phyloP scores from a whole-genome alignment of 177 flowering plant species.

The Vitis hybrid region DNA sequence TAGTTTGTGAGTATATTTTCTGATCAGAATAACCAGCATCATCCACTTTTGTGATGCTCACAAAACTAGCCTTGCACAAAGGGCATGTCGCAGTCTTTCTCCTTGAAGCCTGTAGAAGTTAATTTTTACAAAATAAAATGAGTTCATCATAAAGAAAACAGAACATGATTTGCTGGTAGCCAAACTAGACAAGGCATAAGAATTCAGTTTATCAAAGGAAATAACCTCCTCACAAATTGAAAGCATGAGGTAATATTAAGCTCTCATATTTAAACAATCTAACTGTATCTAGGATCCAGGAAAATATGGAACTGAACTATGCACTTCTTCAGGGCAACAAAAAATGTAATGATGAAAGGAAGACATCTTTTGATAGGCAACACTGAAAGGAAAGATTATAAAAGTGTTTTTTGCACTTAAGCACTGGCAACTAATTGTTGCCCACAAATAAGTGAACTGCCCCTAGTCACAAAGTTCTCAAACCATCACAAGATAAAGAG shows the following conservation, averaged over 20 bases:
- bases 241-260: too few relatives aligned
- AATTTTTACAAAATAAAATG: neutral
- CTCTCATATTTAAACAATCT: neutral
- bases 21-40: slow-evolving; percentile 66
- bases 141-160: neutral
- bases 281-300: neutral
- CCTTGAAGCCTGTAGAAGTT: slow-evolving; percentile 46
- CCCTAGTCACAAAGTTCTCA: too few relatives aligned
- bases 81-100: slow-evolving; percentile 75
- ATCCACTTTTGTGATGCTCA: slow-evolving; percentile 66
- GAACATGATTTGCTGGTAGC: neutral
- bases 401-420: too few relatives aligned
- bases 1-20: slow-evolving; percentile 81
- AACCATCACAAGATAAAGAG: too few relatives aligned
- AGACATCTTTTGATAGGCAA: too few relatives aligned
- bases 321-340: too few relatives aligned
- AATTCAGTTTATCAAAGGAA: neutral
- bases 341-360: too few relatives aligned
- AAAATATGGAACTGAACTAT: too few relatives aligned
- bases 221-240: too few relatives aligned
- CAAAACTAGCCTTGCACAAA: slow-evolving; percentile 81
- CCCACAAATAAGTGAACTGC: too few relatives aligned
- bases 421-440: too few relatives aligned
- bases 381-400: too few relatives aligned
- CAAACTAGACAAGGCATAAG: neutral